Evolutionary conservation across 2,329 filamentous ascomycete genomes (phyloP).

Genomic region (Colletotrichum tofieldiae): DNA sequence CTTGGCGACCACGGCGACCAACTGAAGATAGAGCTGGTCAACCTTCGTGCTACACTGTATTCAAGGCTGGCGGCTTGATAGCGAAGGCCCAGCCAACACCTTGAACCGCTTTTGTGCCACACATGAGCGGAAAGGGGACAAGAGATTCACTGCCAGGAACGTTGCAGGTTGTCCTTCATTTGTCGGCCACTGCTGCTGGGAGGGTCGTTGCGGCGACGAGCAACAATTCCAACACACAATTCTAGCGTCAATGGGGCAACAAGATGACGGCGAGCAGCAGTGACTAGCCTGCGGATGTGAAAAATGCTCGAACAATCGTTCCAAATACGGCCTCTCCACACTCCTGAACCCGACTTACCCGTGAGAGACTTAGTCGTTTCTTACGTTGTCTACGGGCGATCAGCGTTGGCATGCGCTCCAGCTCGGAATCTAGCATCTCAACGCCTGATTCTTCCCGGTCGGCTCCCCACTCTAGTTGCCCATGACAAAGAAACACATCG

Average conservation of each 20-base stretch:
- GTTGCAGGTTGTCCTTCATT: conserved; percentile 17
- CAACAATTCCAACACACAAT: conserved; percentile 29
- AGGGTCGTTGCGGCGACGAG: conserved; percentile 30
- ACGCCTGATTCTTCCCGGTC: not conserved
- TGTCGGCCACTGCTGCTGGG: not conserved
- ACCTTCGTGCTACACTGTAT: conserved; percentile 22
- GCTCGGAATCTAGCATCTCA: conserved; percentile 7
- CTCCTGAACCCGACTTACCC: not conserved
- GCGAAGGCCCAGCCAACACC: conserved; percentile 21
- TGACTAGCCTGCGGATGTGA: not conserved
- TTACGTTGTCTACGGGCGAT: conserved; percentile 6
- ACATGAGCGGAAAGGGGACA: conserved; percentile 7
- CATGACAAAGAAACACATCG: conserved; percentile 27
- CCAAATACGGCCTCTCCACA: conserved; percentile 19
- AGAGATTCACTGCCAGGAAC: conserved; percentile 29
- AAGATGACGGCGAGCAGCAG: conserved; percentile 27
- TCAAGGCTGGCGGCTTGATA: conserved; percentile 2
- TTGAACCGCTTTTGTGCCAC: conserved; percentile 15
- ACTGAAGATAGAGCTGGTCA: not conserved
- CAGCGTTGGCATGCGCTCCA: conserved; percentile 26
- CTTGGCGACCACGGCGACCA: conserved; percentile 16
- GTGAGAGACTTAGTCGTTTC: not conserved
- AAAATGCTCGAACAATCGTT: conserved; percentile 37
- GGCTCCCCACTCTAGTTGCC: conserved; percentile 23
- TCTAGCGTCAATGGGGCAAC: conserved; percentile 39